A percentile compares a stretch with the other conserved stretches of the same genome.
Conservation (phyloP, 768 basidiomycete species). For the Guyanaporus albipodus region DNA sequence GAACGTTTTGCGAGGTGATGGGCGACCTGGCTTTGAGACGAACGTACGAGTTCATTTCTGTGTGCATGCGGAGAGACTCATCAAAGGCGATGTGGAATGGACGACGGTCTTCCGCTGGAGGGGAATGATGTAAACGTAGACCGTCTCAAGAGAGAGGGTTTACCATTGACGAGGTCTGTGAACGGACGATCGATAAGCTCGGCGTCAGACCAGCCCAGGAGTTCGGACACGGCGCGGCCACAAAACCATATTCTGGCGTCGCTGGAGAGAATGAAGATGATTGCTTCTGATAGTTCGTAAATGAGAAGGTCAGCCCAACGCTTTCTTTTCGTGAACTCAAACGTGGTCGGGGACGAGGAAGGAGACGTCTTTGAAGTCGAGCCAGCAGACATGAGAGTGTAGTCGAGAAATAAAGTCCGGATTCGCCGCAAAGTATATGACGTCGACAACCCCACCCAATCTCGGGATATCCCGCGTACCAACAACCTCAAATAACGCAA, state of each 20-base stretch:
- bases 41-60: constrained; percentile 54
- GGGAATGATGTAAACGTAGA: not conserved
- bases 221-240: constrained; percentile 60
- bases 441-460: constrained; percentile 21
- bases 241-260: constrained; percentile 65
- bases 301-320: constrained; percentile 81
- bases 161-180: constrained; percentile 61
- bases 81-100: constrained; percentile 48
- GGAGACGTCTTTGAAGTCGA: constrained; percentile 9
- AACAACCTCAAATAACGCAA: constrained; percentile 49
- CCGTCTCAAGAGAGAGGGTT: constrained; percentile 14
- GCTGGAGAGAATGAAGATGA: constrained; percentile 65
- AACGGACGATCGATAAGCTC: constrained; percentile 71
- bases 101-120: constrained; percentile 53
- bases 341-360: constrained; percentile 32
- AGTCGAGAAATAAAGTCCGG: not conserved
- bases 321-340: constrained; percentile 85
- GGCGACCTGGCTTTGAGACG: constrained; percentile 52
- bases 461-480: constrained; percentile 10
- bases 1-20: constrained; percentile 21
- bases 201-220: constrained; percentile 72
- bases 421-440: constrained; percentile 13
- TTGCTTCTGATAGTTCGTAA: constrained; percentile 70
- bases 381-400: constrained; percentile 17
- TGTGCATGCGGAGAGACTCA: constrained; percentile 45